A percentile compares a stretch with the other conserved stretches of the same genome.
Conservation (phyloP, 352 stramenopile genomes). For the Aphanomyces invadans region DNA sequence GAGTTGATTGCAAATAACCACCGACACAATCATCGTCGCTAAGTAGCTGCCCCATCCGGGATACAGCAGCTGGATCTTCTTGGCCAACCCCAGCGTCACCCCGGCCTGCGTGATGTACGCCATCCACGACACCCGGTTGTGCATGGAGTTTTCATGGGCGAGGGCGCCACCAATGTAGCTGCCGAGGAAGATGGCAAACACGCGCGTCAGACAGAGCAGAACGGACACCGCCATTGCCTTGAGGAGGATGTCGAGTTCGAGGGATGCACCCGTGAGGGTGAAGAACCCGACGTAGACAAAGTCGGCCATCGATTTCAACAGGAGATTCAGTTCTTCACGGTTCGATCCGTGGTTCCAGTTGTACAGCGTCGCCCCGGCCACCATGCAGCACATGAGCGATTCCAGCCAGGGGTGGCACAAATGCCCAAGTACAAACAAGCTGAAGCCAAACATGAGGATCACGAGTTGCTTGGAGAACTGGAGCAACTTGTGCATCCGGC, state of each 20-base stretch:
- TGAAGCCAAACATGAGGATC: slow-evolving; percentile 53
- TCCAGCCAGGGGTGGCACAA: slow-evolving; percentile 55
- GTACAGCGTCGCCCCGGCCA: slow-evolving; percentile 48
- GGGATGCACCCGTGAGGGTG: slow-evolving; percentile 54
- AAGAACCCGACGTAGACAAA: slow-evolving; percentile 72
- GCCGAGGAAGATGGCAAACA: slow-evolving; percentile 51
- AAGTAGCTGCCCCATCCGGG: slow-evolving; percentile 64
- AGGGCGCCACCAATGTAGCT: slow-evolving; percentile 43
- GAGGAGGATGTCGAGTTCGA: slow-evolving; percentile 57
- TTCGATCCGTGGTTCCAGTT: slow-evolving; percentile 49
- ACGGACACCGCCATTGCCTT: slow-evolving; percentile 48
- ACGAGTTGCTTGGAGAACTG: slow-evolving; percentile 39
- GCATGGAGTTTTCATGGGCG: slow-evolving; percentile 37
- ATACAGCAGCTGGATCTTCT: slow-evolving; percentile 64
- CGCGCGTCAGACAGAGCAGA: slow-evolving; percentile 43
- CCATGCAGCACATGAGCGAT: slow-evolving; percentile 59
- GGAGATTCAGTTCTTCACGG: slow-evolving; percentile 42
- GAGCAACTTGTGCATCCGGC: slow-evolving; percentile 33
- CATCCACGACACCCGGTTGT: slow-evolving; percentile 48
- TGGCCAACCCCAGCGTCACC: slow-evolving; percentile 56
- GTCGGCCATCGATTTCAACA: slow-evolving; percentile 47
- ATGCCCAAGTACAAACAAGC: slow-evolving; percentile 53
- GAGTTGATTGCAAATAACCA: slow-evolving; percentile 65
- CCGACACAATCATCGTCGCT: slow-evolving; percentile 61
- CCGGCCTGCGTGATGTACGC: slow-evolving; percentile 65